phyloP scores from a whole-genome alignment of 2,329 filamentous ascomycete genomes.

The Monascus ruber region DNA sequence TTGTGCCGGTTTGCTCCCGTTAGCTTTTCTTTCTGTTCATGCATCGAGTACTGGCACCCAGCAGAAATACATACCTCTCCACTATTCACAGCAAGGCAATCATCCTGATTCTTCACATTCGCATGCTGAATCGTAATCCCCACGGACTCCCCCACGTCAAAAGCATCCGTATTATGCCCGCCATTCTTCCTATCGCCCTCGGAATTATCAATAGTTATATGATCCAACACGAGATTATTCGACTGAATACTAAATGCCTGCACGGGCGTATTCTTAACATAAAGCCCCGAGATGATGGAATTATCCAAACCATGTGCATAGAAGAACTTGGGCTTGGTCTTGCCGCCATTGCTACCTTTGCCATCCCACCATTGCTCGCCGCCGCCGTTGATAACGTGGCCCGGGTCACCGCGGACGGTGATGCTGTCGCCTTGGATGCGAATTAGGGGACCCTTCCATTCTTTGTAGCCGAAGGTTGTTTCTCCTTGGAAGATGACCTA shows the following conservation, averaged over 20 bases:
- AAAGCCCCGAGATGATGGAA: conserved; percentile 19
- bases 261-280: conserved; percentile 24
- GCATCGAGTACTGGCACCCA: not conserved
- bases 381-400: conserved; percentile 44
- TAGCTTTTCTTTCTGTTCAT: too few relatives aligned
- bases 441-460: conserved; percentile 55
- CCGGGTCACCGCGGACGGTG: conserved; percentile 42
- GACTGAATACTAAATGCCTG: conserved; percentile 29
- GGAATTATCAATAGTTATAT: conserved; percentile 47
- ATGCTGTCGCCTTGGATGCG: conserved; percentile 48
- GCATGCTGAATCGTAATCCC: conserved; percentile 43
- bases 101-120: conserved; percentile 50
- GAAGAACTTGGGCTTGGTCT: conserved; percentile 56
- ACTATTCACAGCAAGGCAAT: conserved; percentile 49
- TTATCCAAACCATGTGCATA: conserved; percentile 26
- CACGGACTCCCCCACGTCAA: conserved; percentile 43
- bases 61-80: conserved; percentile 20
- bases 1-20: too few relatives aligned
- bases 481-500: conserved; percentile 52
- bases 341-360: conserved; percentile 48
- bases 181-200: conserved; percentile 36
- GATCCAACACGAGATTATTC: conserved; percentile 40
- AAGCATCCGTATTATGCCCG: conserved; percentile 49
- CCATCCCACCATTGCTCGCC: conserved; percentile 52
- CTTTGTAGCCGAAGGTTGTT: conserved; percentile 56